phyloP scores from a whole-genome alignment of 441 rosid genomes.

The Dalechampia spathulata region DNA sequence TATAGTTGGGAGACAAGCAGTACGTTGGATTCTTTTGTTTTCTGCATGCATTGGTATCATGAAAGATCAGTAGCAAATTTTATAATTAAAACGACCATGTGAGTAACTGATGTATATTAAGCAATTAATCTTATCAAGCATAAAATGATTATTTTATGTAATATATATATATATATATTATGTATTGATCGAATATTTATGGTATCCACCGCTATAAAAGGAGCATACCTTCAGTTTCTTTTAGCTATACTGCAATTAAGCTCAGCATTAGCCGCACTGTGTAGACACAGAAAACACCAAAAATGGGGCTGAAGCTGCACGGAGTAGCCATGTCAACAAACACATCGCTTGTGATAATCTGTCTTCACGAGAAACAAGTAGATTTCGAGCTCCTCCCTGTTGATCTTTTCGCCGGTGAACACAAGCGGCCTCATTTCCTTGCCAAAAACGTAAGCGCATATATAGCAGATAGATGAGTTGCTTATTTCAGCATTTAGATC shows the following conservation, averaged over 20 bases:
- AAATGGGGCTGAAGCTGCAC: slow-evolving; percentile 48
- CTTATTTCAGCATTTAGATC: not conserved
- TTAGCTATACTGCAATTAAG: no score
- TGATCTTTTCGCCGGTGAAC: slow-evolving; percentile 48
- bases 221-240: not conserved
- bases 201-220: not conserved
- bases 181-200: no score
- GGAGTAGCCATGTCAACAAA: slow-evolving; percentile 49
- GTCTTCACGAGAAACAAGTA: slow-evolving; percentile 51
- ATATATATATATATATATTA: no score
- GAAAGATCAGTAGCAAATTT: not conserved
- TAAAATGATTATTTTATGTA: no score
- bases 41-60: not conserved
- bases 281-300: not conserved
- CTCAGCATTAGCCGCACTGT: no score
- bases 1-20: not conserved
- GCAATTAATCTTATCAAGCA: no score
- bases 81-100: no score
- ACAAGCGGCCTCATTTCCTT: slow-evolving; percentile 47
- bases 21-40: not conserved
- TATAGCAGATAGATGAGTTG: no score
- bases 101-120: no score
- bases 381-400: slow-evolving; percentile 64
- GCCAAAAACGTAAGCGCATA: slow-evolving; percentile 40
- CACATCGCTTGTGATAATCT: slow-evolving; percentile 48